Evolutionary conservation across 352 stramenopile genomes (phyloP).

Genomic region (Globisporangium rhizosaccharum): DNA sequence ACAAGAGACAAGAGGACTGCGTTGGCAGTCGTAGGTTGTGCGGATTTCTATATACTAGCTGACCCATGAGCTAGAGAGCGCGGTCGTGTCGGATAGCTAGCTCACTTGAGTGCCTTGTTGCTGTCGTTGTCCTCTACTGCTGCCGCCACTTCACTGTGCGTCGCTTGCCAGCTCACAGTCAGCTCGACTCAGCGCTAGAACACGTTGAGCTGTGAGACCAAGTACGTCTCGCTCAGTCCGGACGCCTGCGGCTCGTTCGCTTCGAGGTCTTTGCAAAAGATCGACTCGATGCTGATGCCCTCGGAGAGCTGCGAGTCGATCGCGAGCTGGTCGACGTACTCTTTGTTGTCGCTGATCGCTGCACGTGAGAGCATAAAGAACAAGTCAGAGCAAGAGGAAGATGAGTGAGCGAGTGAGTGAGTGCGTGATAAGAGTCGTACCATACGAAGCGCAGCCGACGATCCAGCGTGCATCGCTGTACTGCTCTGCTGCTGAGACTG

Average conservation of each 20-base stretch:
- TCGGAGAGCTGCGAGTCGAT: conserved; percentile 72
- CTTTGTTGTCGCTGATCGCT: conserved; percentile 81
- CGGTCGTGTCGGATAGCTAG: too few species aligned
- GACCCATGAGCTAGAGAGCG: too few species aligned
- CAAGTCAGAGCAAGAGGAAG: background rate
- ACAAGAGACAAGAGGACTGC: too few species aligned
- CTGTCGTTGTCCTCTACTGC: too few species aligned
- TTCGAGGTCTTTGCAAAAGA: conserved; percentile 35
- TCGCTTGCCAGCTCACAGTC: background rate
- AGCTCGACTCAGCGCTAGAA: background rate
- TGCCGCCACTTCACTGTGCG: too few species aligned
- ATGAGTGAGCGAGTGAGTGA: background rate
- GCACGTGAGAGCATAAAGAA: background rate
- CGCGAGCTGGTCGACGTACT: conserved; percentile 69
- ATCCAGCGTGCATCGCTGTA: conserved; percentile 56
- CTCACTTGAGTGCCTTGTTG: too few species aligned
- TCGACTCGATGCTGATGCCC: conserved; percentile 49
- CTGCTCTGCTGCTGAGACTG: conserved; percentile 39
- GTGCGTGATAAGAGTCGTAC: conserved; percentile 18
- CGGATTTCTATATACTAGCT: too few species aligned
- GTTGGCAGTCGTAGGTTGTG: too few species aligned
- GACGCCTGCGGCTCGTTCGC: background rate
- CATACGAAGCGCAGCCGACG: conserved; percentile 66
- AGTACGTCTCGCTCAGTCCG: conserved; percentile 8
- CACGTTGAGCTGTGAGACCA: conserved; percentile 13